Evolutionary conservation across 805 yeast species (phyloP), one percentile per base, ranked within the genome.

Genomic region (Saturnispora sanitii): DNA sequence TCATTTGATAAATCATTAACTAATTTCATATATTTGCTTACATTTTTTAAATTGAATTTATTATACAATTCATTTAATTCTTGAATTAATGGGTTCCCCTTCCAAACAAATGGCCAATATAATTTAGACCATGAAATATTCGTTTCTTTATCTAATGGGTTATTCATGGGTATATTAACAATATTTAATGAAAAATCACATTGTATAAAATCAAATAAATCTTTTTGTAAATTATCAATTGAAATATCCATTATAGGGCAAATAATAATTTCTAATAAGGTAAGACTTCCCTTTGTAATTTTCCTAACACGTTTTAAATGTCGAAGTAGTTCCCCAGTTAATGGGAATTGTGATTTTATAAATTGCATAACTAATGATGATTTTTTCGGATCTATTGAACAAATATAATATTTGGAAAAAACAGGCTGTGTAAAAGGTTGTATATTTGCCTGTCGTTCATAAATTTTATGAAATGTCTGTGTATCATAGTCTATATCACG

Each of bases 31-130:
- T 65, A 60, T 3, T 49, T 38, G 27, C 52, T 51, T 37, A 76
- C 77, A 21, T 54, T 54, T 0, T 50, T 61, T 38, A 75, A 64
- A 45, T 82, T 73, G 40, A 78, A 52, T 1, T 23, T 28, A 21
- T 46, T 52, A 39, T 46, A 47, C 18, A 48, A 42, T 42, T 73
- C 76, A 22, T 79, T 76, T 30, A 85, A 58, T 25, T 71, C 72
- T 52, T 82, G 92, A 44, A 78, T 76, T 49, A 77, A 68, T 0
- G 95, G 94, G 53, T 88, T 86, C 0, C 97, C 97, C 49, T 87
- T 79, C 97, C 97, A 92, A 30, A 85, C 69, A 40, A 85, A 62
- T 0, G 97, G 97, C 98, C 97, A 90, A 48, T 70, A 73, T 15
- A 62, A 49, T 4, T 58, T 42, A 2, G 87, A 71, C 96, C 96